Percentiles rank a stretch among this genome's conserved stretches.
These are phyloP conservation scores for Boletus vinaceobasis DNA, from an alignment of 768 basidiomycete genomes.

Conservation along the genomic window DNA sequence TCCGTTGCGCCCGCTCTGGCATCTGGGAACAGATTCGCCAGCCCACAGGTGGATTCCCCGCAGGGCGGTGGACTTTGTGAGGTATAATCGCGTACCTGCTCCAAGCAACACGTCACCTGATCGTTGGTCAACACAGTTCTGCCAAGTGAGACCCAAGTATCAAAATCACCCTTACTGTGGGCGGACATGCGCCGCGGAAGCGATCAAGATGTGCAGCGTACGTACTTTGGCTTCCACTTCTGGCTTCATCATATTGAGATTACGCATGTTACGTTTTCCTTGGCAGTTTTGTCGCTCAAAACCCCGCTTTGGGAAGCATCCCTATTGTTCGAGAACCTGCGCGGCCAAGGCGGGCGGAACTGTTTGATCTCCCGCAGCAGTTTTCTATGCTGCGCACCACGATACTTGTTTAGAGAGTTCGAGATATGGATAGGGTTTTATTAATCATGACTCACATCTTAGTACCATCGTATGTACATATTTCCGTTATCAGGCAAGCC, in stretches of 20 bases:
- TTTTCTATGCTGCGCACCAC: not conserved
- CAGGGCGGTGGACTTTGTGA: conserved; percentile 26
- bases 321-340: conserved; percentile 33
- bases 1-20: conserved; percentile 1
- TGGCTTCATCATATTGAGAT: conserved; percentile 5
- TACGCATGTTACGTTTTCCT: not conserved
- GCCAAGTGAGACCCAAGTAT: conserved; percentile 59
- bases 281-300: conserved; percentile 28
- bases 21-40: not conserved
- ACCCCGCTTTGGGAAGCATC: conserved; percentile 33
- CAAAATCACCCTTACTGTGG: conserved; percentile 60
- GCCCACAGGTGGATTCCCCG: conserved; percentile 1
- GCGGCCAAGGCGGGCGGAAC: conserved; percentile 23
- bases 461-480: conserved; percentile 4
- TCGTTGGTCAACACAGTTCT: conserved; percentile 36
- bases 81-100: conserved; percentile 15
- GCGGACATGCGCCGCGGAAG: conserved; percentile 56
- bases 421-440: not conserved
- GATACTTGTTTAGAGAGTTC: not conserved
- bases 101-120: not conserved
- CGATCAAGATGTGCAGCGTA: conserved; percentile 32
- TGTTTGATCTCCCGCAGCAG: conserved; percentile 2
- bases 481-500: not conserved
- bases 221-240: conserved; percentile 1
- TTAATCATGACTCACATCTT: conserved; percentile 25